These are phyloP conservation scores for Actinomortierella wolfii DNA, from an alignment of 371 early-diverging fungal genomes.

Conservation along the genomic window DNA sequence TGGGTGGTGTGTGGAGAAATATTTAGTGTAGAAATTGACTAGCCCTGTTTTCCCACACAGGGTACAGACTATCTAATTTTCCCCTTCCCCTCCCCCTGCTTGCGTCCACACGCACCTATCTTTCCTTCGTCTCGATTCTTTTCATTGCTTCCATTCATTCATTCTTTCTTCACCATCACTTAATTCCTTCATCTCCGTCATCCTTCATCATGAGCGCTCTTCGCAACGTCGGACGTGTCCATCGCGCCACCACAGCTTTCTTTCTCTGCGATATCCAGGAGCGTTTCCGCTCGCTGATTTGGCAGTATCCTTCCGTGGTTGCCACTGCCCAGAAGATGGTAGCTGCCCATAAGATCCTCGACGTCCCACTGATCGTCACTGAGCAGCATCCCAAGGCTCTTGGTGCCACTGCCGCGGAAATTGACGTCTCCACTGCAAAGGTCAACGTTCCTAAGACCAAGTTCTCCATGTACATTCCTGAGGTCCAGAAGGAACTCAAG, in stretches of 20 bases:
- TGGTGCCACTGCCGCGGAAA: constrained; percentile 80
- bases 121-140: neutral
- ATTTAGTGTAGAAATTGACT: too few relatives aligned
- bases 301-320: constrained; percentile 80
- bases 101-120: too few relatives aligned
- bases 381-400: constrained; percentile 86
- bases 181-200: neutral
- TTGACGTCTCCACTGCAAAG: constrained; percentile 70
- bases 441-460: constrained; percentile 73
- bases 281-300: constrained; percentile 80
- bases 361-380: constrained; percentile 87
- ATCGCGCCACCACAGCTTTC: constrained; percentile 78
- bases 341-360: constrained; percentile 70
- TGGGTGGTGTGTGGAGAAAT: too few relatives aligned
- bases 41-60: too few relatives aligned
- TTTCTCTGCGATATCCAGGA: constrained; percentile 95
- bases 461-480: constrained; percentile 89
- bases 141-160: neutral
- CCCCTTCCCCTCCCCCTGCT: too few relatives aligned
- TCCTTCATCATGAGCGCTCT: constrained; percentile 23
- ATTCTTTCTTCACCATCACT: neutral
- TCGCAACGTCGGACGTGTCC: constrained; percentile 44
- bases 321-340: constrained; percentile 92
- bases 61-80: too few relatives aligned
- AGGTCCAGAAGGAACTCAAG: constrained; percentile 64